Conservation (phyloP, 2,329 filamentous ascomycete species). For the Diplodia seriata region DNA sequence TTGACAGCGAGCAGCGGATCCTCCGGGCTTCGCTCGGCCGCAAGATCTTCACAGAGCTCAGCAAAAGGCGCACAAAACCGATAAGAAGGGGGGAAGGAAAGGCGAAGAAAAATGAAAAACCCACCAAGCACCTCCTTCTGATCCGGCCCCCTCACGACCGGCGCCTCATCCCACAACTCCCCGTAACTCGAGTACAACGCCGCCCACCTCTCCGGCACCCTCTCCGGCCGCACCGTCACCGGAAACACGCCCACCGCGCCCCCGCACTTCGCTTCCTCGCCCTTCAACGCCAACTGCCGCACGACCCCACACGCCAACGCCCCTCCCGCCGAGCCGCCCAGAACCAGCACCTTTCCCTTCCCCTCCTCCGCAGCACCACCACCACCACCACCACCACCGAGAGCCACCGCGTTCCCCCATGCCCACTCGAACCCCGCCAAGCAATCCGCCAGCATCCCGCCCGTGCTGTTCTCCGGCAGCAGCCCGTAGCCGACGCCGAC, state of each 20-base stretch:
- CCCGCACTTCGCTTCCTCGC: neutral
- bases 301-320: conserved; percentile 32
- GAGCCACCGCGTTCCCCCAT: neutral
- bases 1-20: conserved; percentile 31
- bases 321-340: conserved; percentile 36
- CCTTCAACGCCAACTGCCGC: neutral
- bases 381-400: no score
- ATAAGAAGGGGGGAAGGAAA: neutral
- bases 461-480: conserved; percentile 36
- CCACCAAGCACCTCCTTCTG: neutral
- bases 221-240: conserved; percentile 33
- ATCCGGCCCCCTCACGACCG: conserved; percentile 8
- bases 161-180: conserved; percentile 29
- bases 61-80: neutral
- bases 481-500: conserved; percentile 47
- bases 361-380: neutral
- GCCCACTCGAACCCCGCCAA: conserved; percentile 32
- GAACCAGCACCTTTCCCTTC: neutral
- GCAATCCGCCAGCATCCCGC: conserved; percentile 43
- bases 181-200: conserved; percentile 29
- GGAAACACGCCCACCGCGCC: conserved; percentile 34
- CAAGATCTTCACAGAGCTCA: neutral
- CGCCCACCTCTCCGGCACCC: conserved; percentile 33
- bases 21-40: conserved; percentile 18
- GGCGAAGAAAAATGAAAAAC: neutral